Base-by-base conservation (phyloP, 176 grass and related monocot genomes). In the Microstegium vimineum region DNA sequence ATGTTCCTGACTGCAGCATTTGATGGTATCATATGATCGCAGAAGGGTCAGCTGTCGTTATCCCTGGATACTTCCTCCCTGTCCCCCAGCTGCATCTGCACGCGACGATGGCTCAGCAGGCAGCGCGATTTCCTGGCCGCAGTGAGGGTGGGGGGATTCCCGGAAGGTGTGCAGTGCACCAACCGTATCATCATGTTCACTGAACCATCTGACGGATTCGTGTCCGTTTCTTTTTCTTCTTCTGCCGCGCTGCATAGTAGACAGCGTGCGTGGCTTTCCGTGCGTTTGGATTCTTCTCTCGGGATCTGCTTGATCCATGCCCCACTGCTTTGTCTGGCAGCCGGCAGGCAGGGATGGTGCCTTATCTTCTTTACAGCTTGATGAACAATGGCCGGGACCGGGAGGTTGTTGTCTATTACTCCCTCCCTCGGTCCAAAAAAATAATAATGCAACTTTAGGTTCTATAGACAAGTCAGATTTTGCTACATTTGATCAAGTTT, bases 231-330 rank as follows among this genome's bases (percentile, higher is more conserved):
- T 40, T 36, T 14, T 62, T 52, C 73, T 62, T 46, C 43, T n/a
- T n/a, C 43, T 51, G 47, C 40, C 36, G 32, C 62, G 17, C 32
- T 78, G 86, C 35, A 14, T 56, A 14, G 71, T 70, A 36, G 30
- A 69, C 62, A 81, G 16, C 82, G 47, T 33, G 76, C 82, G 71
- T 89, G 82, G 82, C 70, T 89, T 89, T 89, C 82, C 54, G 76
- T 70, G 82, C 70, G 31, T 40, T 80, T 84, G 81, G 82, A 69
- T 75, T 75, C 82, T 89, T 80, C 82, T 9, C 22, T 9, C 47
- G 25, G 62, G n/a, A 12, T 67, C 22, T 69, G 46, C 20, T 23
- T 47, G 62, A 37, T 84, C 41, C 68, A 18, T 84, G 49, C 62
- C 69, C 33, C 75, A 20, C 54, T 62, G 69, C 38, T 79, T 80